These are phyloP conservation scores for Penicillium egyptiacum DNA, from an alignment of 495 filamentous ascomycete genomes.

Conservation along the genomic window DNA sequence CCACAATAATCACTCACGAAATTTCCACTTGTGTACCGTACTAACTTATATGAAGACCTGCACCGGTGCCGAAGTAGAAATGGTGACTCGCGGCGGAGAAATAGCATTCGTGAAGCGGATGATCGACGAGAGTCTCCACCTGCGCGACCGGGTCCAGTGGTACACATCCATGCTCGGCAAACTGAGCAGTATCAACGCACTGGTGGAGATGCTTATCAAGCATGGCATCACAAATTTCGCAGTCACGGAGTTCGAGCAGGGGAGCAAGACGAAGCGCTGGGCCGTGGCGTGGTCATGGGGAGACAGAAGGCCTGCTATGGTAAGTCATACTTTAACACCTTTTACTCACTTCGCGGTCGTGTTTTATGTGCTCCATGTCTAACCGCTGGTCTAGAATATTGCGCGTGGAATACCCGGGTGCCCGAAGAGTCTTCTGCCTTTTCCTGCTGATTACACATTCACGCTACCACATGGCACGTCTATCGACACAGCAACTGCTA, in stretches of 20 bases:
- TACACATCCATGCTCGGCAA: conserved; percentile 93
- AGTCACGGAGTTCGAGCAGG: conserved; percentile 77
- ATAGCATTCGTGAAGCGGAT: conserved; percentile 74
- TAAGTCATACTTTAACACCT: conserved; percentile 24
- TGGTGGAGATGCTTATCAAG: conserved; percentile 62
- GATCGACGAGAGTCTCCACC: conserved; percentile 65
- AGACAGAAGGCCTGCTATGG: conserved; percentile 62
- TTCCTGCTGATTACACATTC: conserved; percentile 57
- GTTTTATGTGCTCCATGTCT: background rate
- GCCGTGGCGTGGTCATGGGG: conserved; percentile 84
- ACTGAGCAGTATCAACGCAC: conserved; percentile 61
- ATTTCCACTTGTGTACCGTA: background rate
- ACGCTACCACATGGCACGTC: conserved; percentile 26
- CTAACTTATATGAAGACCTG: conserved; percentile 50
- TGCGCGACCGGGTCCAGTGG: conserved; percentile 69
- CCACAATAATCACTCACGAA: background rate
- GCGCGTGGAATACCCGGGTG: conserved; percentile 56
- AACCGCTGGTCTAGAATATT: conserved; percentile 39
- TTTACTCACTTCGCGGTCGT: background rate
- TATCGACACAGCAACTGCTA: conserved; percentile 30
- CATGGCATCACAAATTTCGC: conserved; percentile 74
- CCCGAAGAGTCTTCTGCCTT: conserved; percentile 61
- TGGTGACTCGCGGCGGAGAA: conserved; percentile 86
- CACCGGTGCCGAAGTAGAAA: conserved; percentile 79
- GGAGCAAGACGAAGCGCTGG: conserved; percentile 80